Evolutionary conservation across 2,329 filamentous ascomycete species (phyloP).

Genomic region (Pseudogymnoascus sp.): DNA sequence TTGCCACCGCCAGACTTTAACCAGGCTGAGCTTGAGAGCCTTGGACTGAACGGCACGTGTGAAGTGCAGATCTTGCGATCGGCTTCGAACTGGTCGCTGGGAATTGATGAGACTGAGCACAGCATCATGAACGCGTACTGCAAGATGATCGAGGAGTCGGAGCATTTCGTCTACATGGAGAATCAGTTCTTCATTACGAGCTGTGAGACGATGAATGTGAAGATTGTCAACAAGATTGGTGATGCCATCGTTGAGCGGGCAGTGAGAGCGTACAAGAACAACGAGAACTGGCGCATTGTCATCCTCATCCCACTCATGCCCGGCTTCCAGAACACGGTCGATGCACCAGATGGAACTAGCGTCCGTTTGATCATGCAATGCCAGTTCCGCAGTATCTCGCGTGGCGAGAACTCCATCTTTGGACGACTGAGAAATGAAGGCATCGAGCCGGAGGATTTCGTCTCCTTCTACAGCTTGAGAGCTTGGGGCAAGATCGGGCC

Average conservation of each 20-base stretch:
- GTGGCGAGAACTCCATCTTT: slow-evolving; percentile 87
- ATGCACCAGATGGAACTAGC: slow-evolving; percentile 87
- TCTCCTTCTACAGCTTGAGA: slow-evolving; percentile 86
- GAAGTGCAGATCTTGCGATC: slow-evolving; percentile 94
- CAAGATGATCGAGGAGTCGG: slow-evolving; percentile 87
- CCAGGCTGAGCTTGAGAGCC: slow-evolving; percentile 71
- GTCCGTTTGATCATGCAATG: slow-evolving; percentile 94
- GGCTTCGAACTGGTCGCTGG: slow-evolving; percentile 83
- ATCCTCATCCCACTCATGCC: slow-evolving; percentile 93
- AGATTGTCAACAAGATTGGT: slow-evolving; percentile 86
- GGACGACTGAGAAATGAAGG: slow-evolving; percentile 68
- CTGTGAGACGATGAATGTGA: slow-evolving; percentile 76
- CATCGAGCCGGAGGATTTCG: slow-evolving; percentile 91
- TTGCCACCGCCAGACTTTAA: slow-evolving; percentile 90
- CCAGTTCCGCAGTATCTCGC: slow-evolving; percentile 91
- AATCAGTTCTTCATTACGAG: slow-evolving; percentile 98
- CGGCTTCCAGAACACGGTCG: slow-evolving; percentile 96
- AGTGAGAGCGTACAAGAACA: slow-evolving; percentile 70
- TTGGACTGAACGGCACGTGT: slow-evolving; percentile 87
- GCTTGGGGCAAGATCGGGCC: slow-evolving; percentile 87
- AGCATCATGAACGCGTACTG: slow-evolving; percentile 95
- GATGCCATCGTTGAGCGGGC: slow-evolving; percentile 91
- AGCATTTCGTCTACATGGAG: slow-evolving; percentile 97
- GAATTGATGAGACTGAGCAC: slow-evolving; percentile 78
- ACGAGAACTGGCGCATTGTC: slow-evolving; percentile 82